Percentiles rank a stretch among this genome's conserved stretches.
phyloP scores from a whole-genome alignment of 2,329 filamentous ascomycete genomes.

The Claviceps capensis region DNA sequence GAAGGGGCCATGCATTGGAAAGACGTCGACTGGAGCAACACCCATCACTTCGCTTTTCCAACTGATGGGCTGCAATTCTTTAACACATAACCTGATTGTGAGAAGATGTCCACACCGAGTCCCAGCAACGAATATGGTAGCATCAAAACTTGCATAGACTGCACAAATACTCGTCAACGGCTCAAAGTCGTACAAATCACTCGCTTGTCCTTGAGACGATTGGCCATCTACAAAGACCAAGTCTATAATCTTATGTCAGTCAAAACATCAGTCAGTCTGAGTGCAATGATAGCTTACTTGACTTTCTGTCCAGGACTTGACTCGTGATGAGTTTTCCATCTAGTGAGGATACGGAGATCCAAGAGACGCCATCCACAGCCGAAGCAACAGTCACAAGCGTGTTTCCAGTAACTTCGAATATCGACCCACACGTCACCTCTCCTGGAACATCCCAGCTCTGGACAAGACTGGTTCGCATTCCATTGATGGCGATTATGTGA shows the following conservation, averaged over 20 bases:
- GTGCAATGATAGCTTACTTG: neutral
- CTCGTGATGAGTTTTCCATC: constrained; percentile 12
- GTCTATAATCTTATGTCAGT: neutral
- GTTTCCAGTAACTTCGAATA: constrained; percentile 16
- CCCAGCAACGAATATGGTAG: constrained; percentile 27
- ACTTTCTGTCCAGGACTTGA: constrained; percentile 3
- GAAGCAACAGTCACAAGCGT: constrained; percentile 22
- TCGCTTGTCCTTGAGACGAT: neutral
- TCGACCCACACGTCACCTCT: constrained; percentile 35
- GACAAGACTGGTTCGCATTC: constrained; percentile 15
- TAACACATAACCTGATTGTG: constrained; percentile 18
- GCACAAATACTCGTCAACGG: constrained; percentile 32
- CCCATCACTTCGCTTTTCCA: constrained; percentile 22
- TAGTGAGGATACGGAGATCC: constrained; percentile 19
- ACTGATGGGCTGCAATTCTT: constrained; percentile 11
- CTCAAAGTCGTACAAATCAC: constrained; percentile 15
- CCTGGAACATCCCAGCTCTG: constrained; percentile 24
- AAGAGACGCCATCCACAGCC: constrained; percentile 18
- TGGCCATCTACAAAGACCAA: neutral
- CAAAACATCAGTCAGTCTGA: neutral
- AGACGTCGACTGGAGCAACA: constrained; percentile 22
- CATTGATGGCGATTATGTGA: constrained; percentile 24
- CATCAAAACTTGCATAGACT: constrained; percentile 14
- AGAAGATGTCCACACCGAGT: constrained; percentile 39
- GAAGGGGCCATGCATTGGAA: constrained; percentile 14